Evolutionary conservation across 208 protist species (phyloP), one percentile per base, ranked within the genome.

Genomic region (Strigomonas oncopelti): DNA sequence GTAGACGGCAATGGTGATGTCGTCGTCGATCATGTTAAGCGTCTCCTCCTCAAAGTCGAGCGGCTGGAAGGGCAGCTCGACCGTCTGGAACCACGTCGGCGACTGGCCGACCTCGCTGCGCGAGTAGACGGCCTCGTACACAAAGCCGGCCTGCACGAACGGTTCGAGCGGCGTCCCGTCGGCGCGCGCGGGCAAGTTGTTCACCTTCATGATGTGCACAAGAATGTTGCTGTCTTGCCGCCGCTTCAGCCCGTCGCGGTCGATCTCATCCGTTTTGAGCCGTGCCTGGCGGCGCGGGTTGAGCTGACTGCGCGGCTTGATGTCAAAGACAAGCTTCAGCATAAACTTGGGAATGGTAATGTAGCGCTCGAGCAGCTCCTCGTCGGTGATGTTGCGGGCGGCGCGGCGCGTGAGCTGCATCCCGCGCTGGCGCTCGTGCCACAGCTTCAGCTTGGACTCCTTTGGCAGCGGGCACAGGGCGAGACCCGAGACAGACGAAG

Each of bases 11-110:
- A 94, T 66, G 27, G 86, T 72, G 66, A 94, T 77, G 61, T 90
- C 81, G 54, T 94, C 88, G 62, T 94, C 85, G 69, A 94, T 94
- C 70, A 94, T 74, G 58, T 74, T 68, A 2, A 94, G 81, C 28
- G 88, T 94, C n/a, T 90, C 83, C 71, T 94, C 85, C 59, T 90
- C 85, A 53, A 94, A 90, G 74, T 90, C 78, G n/a, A 83, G 77
- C 7, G 88, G 88, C 38, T 83, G 81, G 53, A 94, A 94, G 24
- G 85, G 83, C 45, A 94, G 77, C 60, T 91, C 78, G 27, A 94
- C 75, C 16, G 85, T 84, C 62, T 94, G 74, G 72, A 91, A 94
- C 88, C 88, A 94, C 31, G 83, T 79, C 14, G 85, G 88, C 13
- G 75, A 75, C 73, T 69, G 83, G 55, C 88, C 88, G 1, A 85